Base-by-base conservation (phyloP, 208 protist genomes). In the Lotmaria passim region DNA sequence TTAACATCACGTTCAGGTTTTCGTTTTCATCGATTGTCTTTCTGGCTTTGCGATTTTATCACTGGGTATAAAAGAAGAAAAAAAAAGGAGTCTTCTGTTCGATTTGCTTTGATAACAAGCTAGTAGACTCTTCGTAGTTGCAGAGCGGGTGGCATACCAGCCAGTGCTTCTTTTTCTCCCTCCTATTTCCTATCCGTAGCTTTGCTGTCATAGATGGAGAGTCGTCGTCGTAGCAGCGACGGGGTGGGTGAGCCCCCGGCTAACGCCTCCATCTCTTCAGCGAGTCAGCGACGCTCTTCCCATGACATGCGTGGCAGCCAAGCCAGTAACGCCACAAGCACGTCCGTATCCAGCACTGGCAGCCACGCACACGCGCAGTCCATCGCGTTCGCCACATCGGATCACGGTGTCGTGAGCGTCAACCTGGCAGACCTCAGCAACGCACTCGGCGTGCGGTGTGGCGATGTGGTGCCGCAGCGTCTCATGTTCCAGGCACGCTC, bases 391-490 rank as follows among this genome's bases (percentile, higher is more conserved):
- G 17, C 60, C 15, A 75, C 53, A 0, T 19, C 53, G 1, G 61
- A 62, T 38, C 61, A 63, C 62, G 60, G 60, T 21, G 53, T 75
- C 44, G 55, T 75, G 14, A 62, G 61, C 15, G 52, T 75, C 6
- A 69, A 62, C 43, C 17, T 75, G 53, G 36, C 48, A n/a, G 70
- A 69, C 39, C 61, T 75, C 41, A 65, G 60, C 24, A 75, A 58
- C 38, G 60, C 70, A 7, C 61, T 75, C n/a, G 61, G 70, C 23
- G 61, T 69, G 46, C 70, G 70, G 2, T 30, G 70, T 15, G 60
- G 52, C 17, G 70, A 75, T 24, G 51, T 75, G 2, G 52, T 69
- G 19, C 58, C 70, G 34, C 70, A 69, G 43, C 61, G 70, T 1
- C 19, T 75, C 3, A 47, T 33, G 61, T 53, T 75, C 19, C 70